Evolutionary conservation across 1,139 yeast species (phyloP).

Genomic region (Lodderomyces beijingensis): DNA sequence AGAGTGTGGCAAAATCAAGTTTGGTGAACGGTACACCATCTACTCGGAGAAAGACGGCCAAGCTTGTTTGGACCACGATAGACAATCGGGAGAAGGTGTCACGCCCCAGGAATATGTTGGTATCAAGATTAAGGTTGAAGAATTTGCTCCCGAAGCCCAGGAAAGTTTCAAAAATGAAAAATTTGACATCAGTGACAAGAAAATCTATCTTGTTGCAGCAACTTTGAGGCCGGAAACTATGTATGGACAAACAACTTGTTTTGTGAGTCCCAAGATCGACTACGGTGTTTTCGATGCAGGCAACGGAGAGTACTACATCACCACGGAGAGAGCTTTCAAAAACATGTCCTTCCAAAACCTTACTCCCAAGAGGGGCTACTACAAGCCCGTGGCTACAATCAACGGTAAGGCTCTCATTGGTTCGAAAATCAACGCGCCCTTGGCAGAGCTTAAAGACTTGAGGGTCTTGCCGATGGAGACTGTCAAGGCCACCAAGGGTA

Average conservation of each 20-base stretch:
- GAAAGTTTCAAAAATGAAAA: conserved; percentile 37
- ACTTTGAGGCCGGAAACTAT: conserved; percentile 98
- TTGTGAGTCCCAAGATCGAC: conserved; percentile 89
- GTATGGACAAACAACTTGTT: conserved; percentile 98
- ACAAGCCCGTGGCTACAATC: conserved; percentile 54
- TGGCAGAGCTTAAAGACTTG: conserved; percentile 64
- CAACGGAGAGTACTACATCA: conserved; percentile 67
- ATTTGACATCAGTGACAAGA: conserved; percentile 49
- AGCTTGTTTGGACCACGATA: conserved; percentile 99
- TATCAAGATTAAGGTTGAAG: conserved; percentile 72
- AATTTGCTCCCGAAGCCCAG: conserved; percentile 56
- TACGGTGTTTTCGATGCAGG: conserved; percentile 93
- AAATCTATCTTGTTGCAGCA: conserved; percentile 85
- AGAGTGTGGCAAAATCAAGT: conserved; percentile 86
- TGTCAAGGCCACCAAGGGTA: conserved; percentile 90
- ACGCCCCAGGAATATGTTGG: conserved; percentile 96
- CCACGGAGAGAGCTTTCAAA: conserved; percentile 96
- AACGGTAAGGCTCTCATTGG: conserved; percentile 79
- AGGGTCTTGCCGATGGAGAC: conserved; percentile 97
- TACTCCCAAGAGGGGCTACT: conserved; percentile 84
- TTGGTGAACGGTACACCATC: conserved; percentile 97
- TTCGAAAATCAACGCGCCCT: conserved; percentile 87
- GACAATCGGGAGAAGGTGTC: conserved; percentile 96
- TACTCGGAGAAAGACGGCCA: conserved; percentile 98
- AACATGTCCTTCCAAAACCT: conserved; percentile 94